phyloP scores from a whole-genome alignment of 2,329 filamentous ascomycete genomes.

The Sporothrix euskadiensis region DNA sequence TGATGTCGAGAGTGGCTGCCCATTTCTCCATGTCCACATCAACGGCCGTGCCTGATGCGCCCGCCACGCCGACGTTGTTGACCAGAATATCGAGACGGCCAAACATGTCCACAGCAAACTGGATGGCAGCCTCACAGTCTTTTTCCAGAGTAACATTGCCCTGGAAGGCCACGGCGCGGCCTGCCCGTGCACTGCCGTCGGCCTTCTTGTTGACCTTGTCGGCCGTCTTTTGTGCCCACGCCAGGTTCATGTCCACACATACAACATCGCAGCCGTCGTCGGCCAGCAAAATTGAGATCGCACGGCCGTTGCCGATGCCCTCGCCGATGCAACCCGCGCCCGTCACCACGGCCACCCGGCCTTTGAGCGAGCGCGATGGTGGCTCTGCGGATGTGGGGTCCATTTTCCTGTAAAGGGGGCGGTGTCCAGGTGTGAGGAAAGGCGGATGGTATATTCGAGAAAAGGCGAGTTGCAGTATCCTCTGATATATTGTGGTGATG shows the following conservation, averaged over 20 bases:
- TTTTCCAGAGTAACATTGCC: constrained; percentile 57
- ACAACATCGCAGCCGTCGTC: constrained; percentile 35
- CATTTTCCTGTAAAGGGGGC: neutral
- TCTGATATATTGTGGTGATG: neutral
- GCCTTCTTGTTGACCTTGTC: constrained; percentile 26
- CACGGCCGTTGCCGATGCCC: constrained; percentile 36
- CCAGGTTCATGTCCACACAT: constrained; percentile 33
- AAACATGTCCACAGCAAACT: constrained; percentile 49
- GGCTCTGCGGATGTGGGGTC: constrained; percentile 13
- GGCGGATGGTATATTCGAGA: neutral
- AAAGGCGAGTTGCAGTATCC: neutral
- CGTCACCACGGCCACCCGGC: constrained; percentile 35
- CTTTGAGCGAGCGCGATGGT: constrained; percentile 32
- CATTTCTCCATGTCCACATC: constrained; percentile 62
- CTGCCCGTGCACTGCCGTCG: constrained; percentile 35
- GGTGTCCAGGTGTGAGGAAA: neutral
- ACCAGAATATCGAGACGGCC: constrained; percentile 63
- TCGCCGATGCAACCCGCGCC: constrained; percentile 34
- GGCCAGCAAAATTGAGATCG: constrained; percentile 36
- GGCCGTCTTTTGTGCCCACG: constrained; percentile 32
- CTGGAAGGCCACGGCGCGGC: constrained; percentile 44
- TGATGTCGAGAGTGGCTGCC: constrained; percentile 59
- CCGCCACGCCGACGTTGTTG: constrained; percentile 65
- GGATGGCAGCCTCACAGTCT: constrained; percentile 51
- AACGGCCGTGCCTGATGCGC: constrained; percentile 59